Base-by-base conservation (phyloP, 169 alveolate species). In the Babesia microti region DNA sequence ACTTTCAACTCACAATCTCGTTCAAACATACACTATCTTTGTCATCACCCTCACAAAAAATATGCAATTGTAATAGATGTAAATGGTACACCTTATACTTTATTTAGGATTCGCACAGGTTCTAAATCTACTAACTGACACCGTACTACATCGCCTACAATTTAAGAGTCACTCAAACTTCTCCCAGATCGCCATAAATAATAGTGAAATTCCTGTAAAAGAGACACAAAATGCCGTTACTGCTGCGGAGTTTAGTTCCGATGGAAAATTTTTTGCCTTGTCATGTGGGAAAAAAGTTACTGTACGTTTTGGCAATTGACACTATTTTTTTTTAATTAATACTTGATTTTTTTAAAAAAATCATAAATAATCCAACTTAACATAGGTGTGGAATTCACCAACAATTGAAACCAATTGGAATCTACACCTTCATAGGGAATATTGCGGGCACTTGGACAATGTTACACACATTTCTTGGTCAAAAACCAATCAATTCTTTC, bases 381-480 rank as follows among this genome's bases (percentile, higher is more conserved):
- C 40, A 2, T 4, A 60, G 78, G 40, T 69, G 12, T 79, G 88
- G 88, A 36, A 55, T 14, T 45, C 79, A 1, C 86, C 88, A 2
- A 40, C 26, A 22, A 69, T 56, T 29, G 44, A 68, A 11, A 48
- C 57, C 36, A 51, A 65, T 6, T 79, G 86, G 81, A 29, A 51
- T 18, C 32, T 79, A 61, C 30, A 65, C 21, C 63, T 79, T 34
- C 71, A 74, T 46, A 50, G 83, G 36, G 79, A 79, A 48, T 52
- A 74, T 29, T 57, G 76, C 15, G 79, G 84, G 4, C 91, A 84
- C 53, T 52, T 72, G 43, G 74, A 72, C 23, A 54, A 70, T 27
- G 66, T 84, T 14, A 68, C 47, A 27, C 51, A 81, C 12, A 12
- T 84, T 7, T 84, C 78, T 22, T 76, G 89, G 85, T 72, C 89